phyloP scores from a whole-genome alignment of 805 yeast genomes.

The Saccharomyces jurei region DNA sequence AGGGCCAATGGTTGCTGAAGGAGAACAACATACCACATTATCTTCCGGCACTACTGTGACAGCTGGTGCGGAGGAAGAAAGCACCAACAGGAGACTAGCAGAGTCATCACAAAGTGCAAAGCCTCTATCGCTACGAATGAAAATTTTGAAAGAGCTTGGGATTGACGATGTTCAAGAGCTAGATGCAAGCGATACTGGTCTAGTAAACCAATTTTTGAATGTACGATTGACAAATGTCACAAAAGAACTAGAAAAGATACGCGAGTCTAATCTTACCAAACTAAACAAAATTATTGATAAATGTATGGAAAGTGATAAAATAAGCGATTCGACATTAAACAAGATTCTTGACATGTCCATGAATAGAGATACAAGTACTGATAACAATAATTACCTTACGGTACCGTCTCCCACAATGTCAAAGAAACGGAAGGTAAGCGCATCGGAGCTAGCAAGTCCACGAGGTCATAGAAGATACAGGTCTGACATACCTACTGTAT shows the following conservation, averaged over 20 bases:
- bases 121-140: background rate
- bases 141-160: conserved; percentile 8
- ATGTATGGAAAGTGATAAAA: conserved; percentile 12
- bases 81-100: background rate
- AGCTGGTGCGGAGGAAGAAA: background rate
- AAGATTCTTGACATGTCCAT: conserved; percentile 8
- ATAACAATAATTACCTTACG: background rate
- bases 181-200: conserved; percentile 4
- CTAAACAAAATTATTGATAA: conserved; percentile 14
- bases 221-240: conserved; percentile 14
- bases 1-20: background rate
- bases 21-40: background rate
- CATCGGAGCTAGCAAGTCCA: conserved; percentile 7
- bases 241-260: conserved; percentile 15
- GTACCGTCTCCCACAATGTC: conserved; percentile 7
- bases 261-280: conserved; percentile 15
- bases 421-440: background rate
- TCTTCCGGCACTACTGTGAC: background rate
- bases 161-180: conserved; percentile 4
- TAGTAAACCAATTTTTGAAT: conserved; percentile 12
- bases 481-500: conserved; percentile 11
- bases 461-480: conserved; percentile 10
- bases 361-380: background rate
- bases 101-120: background rate
- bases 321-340: conserved; percentile 11